Base-by-base conservation (phyloP, 2,329 filamentous ascomycete species). In the Fulvia fulva region DNA sequence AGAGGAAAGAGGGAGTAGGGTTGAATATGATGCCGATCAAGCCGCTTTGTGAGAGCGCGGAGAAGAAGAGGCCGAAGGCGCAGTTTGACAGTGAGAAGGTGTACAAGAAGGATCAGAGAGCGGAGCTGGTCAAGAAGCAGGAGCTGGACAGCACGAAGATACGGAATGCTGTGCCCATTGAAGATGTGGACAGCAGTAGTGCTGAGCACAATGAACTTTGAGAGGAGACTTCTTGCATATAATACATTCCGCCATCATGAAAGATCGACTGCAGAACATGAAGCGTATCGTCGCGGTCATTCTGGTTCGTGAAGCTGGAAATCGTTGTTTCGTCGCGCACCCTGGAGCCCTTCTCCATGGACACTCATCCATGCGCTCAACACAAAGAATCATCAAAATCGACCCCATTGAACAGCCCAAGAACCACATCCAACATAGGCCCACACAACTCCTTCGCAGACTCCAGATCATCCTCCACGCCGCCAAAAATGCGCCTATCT, bases 1-100 rank as follows among this genome's bases (percentile, higher is more conserved):
- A 84, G 72, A 76, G 78, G 63, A 80, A 84, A 60, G 81, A 83
- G 58, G 78, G 86, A 78, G 79, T 87, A 70, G 81, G n/a, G n/a
- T n/a, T 87, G 69, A 84, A 83, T 55, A 74, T 73, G 62, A 64
- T 76, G 75, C 83, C 84, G 5, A 57, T 60, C 56, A 60, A 61
- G 49, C 44, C 45, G 47, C 57, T 72, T 51, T 72, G 70, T 62
- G 83, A 84, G 67, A 74, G 78, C 65, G 92, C 91, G 44, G 79
- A 84, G 70, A 84, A 87, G 73, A 81, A 83, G 66, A 77, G 86
- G 65, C 87, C 87, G n/a, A 80, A 68, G 53, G 58, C 62, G 23
- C 63, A 61, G 57, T 51, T 65, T 49, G 61, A 64, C 45, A 59
- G 60, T 47, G 57, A 53, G 56, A 58, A 54, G 32, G 56, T 49